Evolutionary conservation across 2,329 filamentous ascomycete genomes (phyloP).

Genomic region (Trichoderma sp.): DNA sequence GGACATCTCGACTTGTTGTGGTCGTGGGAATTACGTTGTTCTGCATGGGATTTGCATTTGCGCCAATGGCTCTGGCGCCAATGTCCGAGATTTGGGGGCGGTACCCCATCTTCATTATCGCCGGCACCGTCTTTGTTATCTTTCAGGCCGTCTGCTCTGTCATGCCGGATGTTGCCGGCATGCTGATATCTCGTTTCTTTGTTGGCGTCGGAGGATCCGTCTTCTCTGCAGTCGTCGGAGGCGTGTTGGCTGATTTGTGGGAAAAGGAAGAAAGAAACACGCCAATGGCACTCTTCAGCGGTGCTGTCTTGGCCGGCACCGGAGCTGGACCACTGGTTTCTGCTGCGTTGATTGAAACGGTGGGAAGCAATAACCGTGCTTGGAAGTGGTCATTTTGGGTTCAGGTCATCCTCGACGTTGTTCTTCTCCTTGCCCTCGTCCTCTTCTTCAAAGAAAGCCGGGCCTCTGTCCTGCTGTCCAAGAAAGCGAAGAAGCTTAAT

Average conservation of each 20-base stretch:
- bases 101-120: constrained; percentile 74
- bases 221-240: constrained; percentile 89
- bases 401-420: constrained; percentile 67
- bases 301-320: constrained; percentile 72
- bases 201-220: constrained; percentile 72
- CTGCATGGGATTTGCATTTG: constrained; percentile 74
- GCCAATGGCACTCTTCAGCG: constrained; percentile 88
- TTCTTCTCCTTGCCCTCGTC: constrained; percentile 59
- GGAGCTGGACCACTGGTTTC: constrained; percentile 73
- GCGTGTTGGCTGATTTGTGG: constrained; percentile 85
- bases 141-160: constrained; percentile 73
- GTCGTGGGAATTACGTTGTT: constrained; percentile 77
- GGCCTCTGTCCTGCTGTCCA: constrained; percentile 73
- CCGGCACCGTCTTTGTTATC: constrained; percentile 67
- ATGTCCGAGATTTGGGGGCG: constrained; percentile 87
- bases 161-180: constrained; percentile 65
- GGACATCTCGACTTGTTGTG: constrained; percentile 63
- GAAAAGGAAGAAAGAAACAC: constrained; percentile 75
- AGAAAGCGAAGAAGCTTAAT: constrained; percentile 72
- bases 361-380: constrained; percentile 40
- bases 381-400: constrained; percentile 93
- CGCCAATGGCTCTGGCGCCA: constrained; percentile 85
- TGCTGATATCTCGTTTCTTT: constrained; percentile 73
- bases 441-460: constrained; percentile 78
- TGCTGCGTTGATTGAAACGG: constrained; percentile 64